Evolutionary conservation across 1,284 basidiomycete species (phyloP).

Genomic region (Xanthoconium separans): DNA sequence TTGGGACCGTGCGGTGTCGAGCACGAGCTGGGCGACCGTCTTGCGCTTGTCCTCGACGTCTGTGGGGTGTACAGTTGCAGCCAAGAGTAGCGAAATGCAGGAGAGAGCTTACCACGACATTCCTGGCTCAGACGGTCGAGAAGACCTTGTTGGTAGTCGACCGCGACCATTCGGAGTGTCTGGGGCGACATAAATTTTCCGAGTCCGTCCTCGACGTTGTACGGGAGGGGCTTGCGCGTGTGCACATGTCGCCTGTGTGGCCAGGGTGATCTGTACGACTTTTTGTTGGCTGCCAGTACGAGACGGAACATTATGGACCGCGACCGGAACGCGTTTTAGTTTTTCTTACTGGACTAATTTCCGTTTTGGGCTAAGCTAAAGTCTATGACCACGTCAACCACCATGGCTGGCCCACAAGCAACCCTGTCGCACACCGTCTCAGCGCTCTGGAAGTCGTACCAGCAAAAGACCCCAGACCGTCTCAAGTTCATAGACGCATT

Average conservation of each 20-base stretch:
- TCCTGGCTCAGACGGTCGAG: conserved; percentile 73
- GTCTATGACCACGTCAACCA: conserved; percentile 24
- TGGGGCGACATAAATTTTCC: conserved; percentile 71
- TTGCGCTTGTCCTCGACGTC: conserved; percentile 60
- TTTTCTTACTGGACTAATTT: conserved; percentile 20
- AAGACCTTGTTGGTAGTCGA: conserved; percentile 83
- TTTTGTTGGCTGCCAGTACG: conserved; percentile 12
- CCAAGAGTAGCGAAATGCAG: conserved; percentile 3
- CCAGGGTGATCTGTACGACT: conserved; percentile 11
- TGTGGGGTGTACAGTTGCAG: conserved; percentile 26
- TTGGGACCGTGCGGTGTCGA: conserved; percentile 64
- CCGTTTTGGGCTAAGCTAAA: conserved; percentile 15
- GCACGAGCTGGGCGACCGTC: conserved; percentile 74
- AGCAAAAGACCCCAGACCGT: conserved; percentile 72
- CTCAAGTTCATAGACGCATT: conserved; percentile 95
- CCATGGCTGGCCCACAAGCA: conserved; percentile 34
- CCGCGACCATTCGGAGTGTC: conserved; percentile 65
- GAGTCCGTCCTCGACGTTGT: conserved; percentile 66
- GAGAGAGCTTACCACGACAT: conserved; percentile 57
- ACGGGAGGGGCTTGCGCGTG: conserved; percentile 55
- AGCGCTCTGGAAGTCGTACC: conserved; percentile 78
- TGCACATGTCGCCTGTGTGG: conserved; percentile 47
- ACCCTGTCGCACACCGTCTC: conserved; percentile 45
- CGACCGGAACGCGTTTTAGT: not conserved
- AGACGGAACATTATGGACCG: conserved; percentile 34